Conservation (phyloP, 768 basidiomycete species). For the Naganishia onofrii region DNA sequence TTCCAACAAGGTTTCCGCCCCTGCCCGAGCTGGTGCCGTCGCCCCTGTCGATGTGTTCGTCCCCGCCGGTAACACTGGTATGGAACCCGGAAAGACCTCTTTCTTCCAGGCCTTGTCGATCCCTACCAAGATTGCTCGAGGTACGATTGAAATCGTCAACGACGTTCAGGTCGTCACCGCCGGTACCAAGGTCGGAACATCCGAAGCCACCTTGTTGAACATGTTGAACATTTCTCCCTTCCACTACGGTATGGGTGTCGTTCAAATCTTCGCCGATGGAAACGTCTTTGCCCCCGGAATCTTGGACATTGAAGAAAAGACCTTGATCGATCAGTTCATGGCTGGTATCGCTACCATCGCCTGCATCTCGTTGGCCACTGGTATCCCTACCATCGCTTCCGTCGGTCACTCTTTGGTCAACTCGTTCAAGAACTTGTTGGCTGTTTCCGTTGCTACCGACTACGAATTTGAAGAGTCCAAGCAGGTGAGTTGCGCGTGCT, state of each 20-base stretch:
- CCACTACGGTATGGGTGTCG: conserved; percentile 98
- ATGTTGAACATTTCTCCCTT: conserved; percentile 99
- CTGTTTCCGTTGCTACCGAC: conserved; percentile 82
- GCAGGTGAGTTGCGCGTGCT: conserved; percentile 62
- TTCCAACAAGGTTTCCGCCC: conserved; percentile 97
- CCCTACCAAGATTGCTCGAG: conserved; percentile 99
- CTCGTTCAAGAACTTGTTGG: conserved; percentile 97
- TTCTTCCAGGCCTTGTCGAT: conserved; percentile 99
- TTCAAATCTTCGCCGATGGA: conserved; percentile 93
- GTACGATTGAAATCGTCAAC: conserved; percentile 98
- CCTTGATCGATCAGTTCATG: conserved; percentile 87
- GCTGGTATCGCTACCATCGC: conserved; percentile 93
- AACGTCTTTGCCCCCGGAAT: conserved; percentile 85
- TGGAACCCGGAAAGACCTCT: conserved; percentile 99
- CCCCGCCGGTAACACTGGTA: conserved; percentile 96
- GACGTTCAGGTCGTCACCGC: conserved; percentile 92
- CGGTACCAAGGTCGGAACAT: conserved; percentile 89
- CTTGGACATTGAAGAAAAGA: conserved; percentile 87
- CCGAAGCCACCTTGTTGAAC: conserved; percentile 97
- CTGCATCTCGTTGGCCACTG: conserved; percentile 87
- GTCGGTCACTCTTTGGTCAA: conserved; percentile 94
- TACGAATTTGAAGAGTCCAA: conserved; percentile 91
- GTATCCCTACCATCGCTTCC: conserved; percentile 94
- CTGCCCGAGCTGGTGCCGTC: conserved; percentile 94
- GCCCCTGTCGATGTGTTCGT: conserved; percentile 89